These are phyloP conservation scores for Annona squamosa DNA, from an alignment of 164 flowering plant genomes.

Conservation along the genomic window DNA sequence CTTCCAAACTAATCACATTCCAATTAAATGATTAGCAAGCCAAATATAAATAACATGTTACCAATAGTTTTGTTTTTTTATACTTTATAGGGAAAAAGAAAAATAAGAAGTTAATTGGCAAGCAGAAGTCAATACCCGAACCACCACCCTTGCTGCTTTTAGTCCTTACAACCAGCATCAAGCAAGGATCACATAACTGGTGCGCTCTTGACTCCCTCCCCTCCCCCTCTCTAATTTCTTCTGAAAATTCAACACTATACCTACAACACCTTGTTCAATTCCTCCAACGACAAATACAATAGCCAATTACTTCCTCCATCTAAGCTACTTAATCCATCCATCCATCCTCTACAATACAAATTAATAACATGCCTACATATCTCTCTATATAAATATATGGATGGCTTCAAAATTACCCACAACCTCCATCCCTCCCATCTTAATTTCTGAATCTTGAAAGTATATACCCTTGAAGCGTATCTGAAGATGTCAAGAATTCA, in stretches of 20 bases:
- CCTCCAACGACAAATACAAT: not conserved
- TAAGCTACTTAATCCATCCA: too few species aligned
- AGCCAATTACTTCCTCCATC: too few species aligned
- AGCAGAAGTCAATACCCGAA: conserved; percentile 61
- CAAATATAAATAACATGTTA: not conserved
- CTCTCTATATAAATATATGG: too few species aligned
- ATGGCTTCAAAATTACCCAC: conserved; percentile 12
- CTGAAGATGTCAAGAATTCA: not conserved
- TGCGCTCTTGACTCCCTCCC: conserved; percentile 96
- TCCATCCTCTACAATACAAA: too few species aligned
- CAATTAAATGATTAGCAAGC: not conserved
- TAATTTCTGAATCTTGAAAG: not conserved
- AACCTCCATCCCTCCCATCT: conserved; percentile 9
- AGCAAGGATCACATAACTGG: conserved; percentile 62
- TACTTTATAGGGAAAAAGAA: not conserved
- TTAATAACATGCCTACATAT: too few species aligned
- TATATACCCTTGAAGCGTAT: conserved; percentile 5
- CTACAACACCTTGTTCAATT: not conserved
- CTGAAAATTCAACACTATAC: not conserved
- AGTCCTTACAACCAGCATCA: conserved; percentile 23
- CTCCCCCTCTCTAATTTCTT: not conserved
- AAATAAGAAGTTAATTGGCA: not conserved
- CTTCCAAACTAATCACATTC: not conserved
- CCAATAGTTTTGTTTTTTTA: not conserved
- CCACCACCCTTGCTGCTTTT: conserved; percentile 42